A percentile compares a stretch with the other conserved stretches of the same genome.
These are phyloP conservation scores for Neofusicoccum laricinum DNA, from an alignment of 2,329 filamentous ascomycete species.

Conservation along the genomic window DNA sequence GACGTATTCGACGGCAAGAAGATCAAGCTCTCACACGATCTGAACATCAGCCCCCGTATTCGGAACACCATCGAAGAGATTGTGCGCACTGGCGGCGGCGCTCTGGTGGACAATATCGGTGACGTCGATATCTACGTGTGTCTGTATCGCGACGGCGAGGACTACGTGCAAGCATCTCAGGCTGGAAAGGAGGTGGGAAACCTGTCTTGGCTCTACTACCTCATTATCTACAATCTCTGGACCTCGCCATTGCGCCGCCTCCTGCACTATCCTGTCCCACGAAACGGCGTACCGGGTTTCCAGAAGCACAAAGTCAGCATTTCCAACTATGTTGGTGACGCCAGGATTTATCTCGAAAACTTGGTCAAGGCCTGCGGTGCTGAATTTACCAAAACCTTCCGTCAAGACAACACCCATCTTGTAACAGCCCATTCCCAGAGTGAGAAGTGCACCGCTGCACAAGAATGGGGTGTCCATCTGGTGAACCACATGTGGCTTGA, in stretches of 20 bases:
- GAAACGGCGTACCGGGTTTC: slow-evolving; percentile 76
- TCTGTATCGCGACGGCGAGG: slow-evolving; percentile 75
- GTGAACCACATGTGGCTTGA: slow-evolving; percentile 97
- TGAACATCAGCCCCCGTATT: slow-evolving; percentile 67
- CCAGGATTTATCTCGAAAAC: slow-evolving; percentile 89
- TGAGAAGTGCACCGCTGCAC: slow-evolving; percentile 89
- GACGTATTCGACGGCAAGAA: slow-evolving; percentile 72
- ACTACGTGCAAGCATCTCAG: slow-evolving; percentile 76
- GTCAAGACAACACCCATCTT: slow-evolving; percentile 90
- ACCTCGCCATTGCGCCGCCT: slow-evolving; percentile 78
- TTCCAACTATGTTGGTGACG: slow-evolving; percentile 95
- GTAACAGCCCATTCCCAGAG: slow-evolving; percentile 86
- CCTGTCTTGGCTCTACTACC: slow-evolving; percentile 86
- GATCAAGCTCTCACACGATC: slow-evolving; percentile 74
- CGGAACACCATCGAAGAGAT: slow-evolving; percentile 66
- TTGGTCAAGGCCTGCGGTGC: slow-evolving; percentile 80
- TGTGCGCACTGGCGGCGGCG: slow-evolving; percentile 68
- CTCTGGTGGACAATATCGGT: slow-evolving; percentile 62
- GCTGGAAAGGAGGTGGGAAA: slow-evolving; percentile 83
- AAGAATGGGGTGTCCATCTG: slow-evolving; percentile 87
- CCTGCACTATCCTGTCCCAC: slow-evolving; percentile 85
- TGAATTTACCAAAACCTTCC: slow-evolving; percentile 92
- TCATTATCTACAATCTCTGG: slow-evolving; percentile 87
- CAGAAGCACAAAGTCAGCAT: slow-evolving; percentile 74
- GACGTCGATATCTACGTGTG: slow-evolving; percentile 82